These are phyloP conservation scores for Penicillium sumatraense DNA, from an alignment of 2,329 filamentous ascomycete species.

Conservation along the genomic window DNA sequence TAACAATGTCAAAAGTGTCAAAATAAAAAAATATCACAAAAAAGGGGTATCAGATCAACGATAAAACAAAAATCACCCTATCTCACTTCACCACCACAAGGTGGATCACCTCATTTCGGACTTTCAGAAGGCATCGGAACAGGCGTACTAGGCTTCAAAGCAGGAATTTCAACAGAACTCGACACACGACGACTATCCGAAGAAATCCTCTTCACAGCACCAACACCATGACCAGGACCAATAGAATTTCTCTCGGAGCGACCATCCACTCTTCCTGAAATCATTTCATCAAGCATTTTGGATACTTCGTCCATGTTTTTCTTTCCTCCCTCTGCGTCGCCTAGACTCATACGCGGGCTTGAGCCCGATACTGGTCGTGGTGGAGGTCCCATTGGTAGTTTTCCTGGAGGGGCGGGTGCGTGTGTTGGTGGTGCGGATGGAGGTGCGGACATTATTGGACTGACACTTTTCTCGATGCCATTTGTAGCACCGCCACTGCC, in stretches of 20 bases:
- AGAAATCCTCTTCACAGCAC: conserved; percentile 65
- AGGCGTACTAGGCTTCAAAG: conserved; percentile 29
- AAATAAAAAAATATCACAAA: conserved; percentile 19
- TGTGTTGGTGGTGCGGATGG: too few relatives aligned
- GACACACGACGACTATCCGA: conserved; percentile 35
- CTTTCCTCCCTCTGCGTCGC: conserved; percentile 47
- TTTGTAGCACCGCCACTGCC: conserved; percentile 9
- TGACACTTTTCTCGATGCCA: conserved; percentile 27
- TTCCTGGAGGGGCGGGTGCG: too few relatives aligned
- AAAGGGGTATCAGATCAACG: conserved; percentile 32
- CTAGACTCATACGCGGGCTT: too few relatives aligned
- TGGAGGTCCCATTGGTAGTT: too few relatives aligned
- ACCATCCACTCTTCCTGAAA: conserved; percentile 83
- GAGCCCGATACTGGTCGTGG: too few relatives aligned
- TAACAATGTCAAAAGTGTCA: conserved; percentile 18
- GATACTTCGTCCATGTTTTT: conserved; percentile 90
- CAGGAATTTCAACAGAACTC: conserved; percentile 29
- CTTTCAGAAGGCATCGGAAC: conserved; percentile 21
- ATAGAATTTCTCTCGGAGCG: conserved; percentile 69
- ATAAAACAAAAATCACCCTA: conserved; percentile 24
- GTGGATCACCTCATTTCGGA: conserved; percentile 18
- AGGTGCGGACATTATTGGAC: conserved; percentile 37
- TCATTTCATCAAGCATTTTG: conserved; percentile 93
- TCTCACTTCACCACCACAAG: too few relatives aligned
- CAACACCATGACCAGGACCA: too few relatives aligned